Evolutionary conservation across 2,329 filamentous ascomycete genomes (phyloP), one percentile per base, ranked within the genome.

Genomic region (Ascochyta rabiei): DNA sequence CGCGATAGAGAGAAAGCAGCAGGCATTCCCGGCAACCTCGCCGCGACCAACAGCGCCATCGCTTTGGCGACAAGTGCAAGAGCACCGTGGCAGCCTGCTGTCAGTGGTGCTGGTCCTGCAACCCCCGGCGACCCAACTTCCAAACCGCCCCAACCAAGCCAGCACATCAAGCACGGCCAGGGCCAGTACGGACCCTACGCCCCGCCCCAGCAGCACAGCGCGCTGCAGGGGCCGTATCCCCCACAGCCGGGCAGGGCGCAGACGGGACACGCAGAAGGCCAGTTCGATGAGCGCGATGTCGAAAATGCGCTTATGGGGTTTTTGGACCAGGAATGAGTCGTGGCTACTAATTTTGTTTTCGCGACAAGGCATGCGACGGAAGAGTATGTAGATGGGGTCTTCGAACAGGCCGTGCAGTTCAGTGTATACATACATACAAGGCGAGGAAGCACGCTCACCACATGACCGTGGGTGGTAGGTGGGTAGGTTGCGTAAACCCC

Each of bases 1-100:
- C 61, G 56, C 23, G 69, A 72, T 9, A 57, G 62, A 49, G 74
- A 78, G 56, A 76, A 64, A 53, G 57, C 54, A 1, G 35, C 16
- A n/a, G 45, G 24, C 2, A 3, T 19, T 13, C 2, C 6, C 1
- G 30, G 34, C 7, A 37, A 49, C 16, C 10, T 55, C 12, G 7
- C 9, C 1, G 41, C 30, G 2, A 41, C 28, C 1, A 46, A 55
- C 12, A 21, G 16, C 8, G 35, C 45, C 1, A 12, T 46, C 2
- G 41, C 28, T 3, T 15, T 3, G 5, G 46, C 41, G 7, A 41
- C 35, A 4, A 46, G 40, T 0, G 3, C 26, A 3, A 26, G 38
- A 2, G 6, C 35, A 21, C 24, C n/a, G 19, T 24, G 13, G 3
- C 30, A 37, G 31, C 6, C 19, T 12, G 12, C 16, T 6, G 30